These are phyloP conservation scores for Psophocarpus tetragonolobus DNA, from an alignment of 306 rosid species.

Conservation along the genomic window DNA sequence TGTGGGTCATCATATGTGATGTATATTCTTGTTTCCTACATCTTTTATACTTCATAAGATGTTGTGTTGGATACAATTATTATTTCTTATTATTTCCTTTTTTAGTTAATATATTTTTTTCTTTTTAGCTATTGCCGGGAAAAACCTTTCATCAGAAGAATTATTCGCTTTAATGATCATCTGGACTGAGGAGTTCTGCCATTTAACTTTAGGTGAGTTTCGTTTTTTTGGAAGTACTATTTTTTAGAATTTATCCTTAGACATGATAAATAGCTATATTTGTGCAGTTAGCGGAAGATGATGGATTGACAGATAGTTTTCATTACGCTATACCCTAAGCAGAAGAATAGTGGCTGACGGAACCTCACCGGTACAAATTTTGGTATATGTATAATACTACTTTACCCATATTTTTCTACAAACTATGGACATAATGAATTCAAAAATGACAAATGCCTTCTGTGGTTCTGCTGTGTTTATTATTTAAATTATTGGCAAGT, in stretches of 20 bases:
- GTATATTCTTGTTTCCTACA: slow-evolving; percentile 45
- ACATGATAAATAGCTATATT: slow-evolving; percentile 16
- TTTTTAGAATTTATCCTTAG: slow-evolving; percentile 5
- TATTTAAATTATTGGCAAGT: neutral
- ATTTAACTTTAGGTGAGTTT: slow-evolving; percentile 29
- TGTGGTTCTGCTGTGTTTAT: neutral
- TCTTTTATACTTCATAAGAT: neutral
- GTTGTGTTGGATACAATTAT: slow-evolving; percentile 13
- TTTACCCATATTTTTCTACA: neutral
- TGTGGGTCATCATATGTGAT: slow-evolving; percentile 65
- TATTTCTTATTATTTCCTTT: slow-evolving; percentile 14
- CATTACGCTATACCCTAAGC: neutral
- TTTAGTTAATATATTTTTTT: neutral
- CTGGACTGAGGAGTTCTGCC: slow-evolving; percentile 54
- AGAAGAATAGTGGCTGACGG: neutral
- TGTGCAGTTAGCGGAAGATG: slow-evolving; percentile 22
- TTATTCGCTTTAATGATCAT: slow-evolving; percentile 67
- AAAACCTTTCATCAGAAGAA: slow-evolving; percentile 68
- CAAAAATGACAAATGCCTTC: neutral
- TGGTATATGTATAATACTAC: slow-evolving; percentile 18
- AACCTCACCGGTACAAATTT: slow-evolving; percentile 16
- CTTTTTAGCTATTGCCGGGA: slow-evolving; percentile 61
- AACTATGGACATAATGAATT: slow-evolving; percentile 2
- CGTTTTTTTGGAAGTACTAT: slow-evolving; percentile 21
- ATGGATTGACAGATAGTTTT: neutral